These are phyloP conservation scores for Alternaria alternata DNA, from an alignment of 2,329 filamentous ascomycete species.

Conservation along the genomic window DNA sequence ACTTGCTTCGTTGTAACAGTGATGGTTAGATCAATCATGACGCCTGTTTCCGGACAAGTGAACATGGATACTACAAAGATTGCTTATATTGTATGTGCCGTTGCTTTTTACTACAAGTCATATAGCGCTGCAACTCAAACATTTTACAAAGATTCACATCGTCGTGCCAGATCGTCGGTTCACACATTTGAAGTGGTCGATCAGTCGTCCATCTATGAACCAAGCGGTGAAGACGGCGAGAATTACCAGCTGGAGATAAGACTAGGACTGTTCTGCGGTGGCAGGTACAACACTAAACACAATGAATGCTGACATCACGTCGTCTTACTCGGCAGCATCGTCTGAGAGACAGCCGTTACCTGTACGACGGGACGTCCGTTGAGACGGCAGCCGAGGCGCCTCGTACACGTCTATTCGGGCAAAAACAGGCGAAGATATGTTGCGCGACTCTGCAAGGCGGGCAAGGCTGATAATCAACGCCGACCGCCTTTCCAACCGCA, in stretches of 20 bases:
- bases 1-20: neutral
- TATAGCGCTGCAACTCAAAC: neutral
- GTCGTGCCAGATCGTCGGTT: too few relatives aligned
- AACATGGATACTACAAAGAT: neutral
- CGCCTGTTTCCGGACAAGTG: too few relatives aligned
- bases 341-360: neutral
- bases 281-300: neutral
- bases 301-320: neutral
- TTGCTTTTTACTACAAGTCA: neutral
- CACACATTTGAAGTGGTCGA: too few relatives aligned
- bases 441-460: neutral
- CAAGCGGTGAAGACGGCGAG: neutral
- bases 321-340: neutral
- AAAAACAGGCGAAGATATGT: neutral
- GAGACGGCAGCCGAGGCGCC: neutral
- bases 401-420: neutral
- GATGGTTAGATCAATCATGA: neutral
- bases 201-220: too few relatives aligned
- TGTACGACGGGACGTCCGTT: neutral
- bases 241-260: neutral
- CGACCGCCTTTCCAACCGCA: neutral
- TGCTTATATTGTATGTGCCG: neutral
- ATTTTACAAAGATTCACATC: neutral
- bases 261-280: too few relatives aligned
- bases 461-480: neutral